Evolutionary conservation across 2,329 filamentous ascomycete species (phyloP).

Genomic region (Ambrosiella beaveri): DNA sequence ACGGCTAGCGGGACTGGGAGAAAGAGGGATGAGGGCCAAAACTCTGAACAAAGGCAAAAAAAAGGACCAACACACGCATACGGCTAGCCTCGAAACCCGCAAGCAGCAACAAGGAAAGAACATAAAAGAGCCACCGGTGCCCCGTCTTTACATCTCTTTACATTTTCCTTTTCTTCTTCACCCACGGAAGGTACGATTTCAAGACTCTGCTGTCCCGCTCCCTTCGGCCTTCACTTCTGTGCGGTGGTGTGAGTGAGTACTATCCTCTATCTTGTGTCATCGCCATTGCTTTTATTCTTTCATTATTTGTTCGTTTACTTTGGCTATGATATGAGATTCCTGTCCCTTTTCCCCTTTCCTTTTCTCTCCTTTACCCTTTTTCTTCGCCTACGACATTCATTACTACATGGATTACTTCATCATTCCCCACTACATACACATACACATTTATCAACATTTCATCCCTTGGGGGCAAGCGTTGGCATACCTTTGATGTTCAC

Average conservation of each 20-base stretch:
- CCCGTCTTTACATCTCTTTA: conserved; percentile 12
- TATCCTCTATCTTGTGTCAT: conserved; percentile 20
- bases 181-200: conserved; percentile 28
- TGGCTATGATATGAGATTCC: not conserved
- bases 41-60: not conserved
- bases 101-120: not conserved
- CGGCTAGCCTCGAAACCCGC: conserved; percentile 3
- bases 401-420: not conserved
- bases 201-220: conserved; percentile 18
- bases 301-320: not conserved
- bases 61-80: not conserved
- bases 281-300: conserved; percentile 15
- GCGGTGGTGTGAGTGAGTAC: conserved; percentile 22
- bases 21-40: not conserved
- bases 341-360: not conserved
- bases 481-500: not conserved
- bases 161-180: conserved; percentile 25
- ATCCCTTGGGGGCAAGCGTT: conserved; percentile 7
- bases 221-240: conserved; percentile 26
- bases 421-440: conserved; percentile 10
- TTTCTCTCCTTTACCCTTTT: not conserved
- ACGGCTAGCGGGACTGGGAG: not conserved
- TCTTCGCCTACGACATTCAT: not conserved
- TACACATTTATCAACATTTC: not conserved
- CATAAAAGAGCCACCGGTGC: conserved; percentile 2